Conservation (phyloP, 2,329 filamentous ascomycete species). For the Colletotrichum endophyticum region DNA sequence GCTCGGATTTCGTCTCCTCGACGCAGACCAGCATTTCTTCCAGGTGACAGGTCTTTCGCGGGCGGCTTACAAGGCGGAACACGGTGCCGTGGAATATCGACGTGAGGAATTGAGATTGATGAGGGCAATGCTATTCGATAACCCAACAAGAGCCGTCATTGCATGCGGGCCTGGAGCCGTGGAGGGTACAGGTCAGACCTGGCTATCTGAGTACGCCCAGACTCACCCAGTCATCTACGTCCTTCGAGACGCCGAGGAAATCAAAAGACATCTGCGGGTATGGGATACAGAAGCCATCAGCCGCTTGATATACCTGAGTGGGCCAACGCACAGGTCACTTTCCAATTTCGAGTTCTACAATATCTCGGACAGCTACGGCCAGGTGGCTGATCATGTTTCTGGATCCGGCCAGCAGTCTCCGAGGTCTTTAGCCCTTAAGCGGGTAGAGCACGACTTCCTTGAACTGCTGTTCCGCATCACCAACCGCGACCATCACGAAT, state of each 20-base stretch:
- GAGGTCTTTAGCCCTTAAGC: slow-evolving; percentile 68
- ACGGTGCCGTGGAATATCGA: slow-evolving; percentile 67
- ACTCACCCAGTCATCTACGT: slow-evolving; percentile 75
- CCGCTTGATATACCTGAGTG: slow-evolving; percentile 63
- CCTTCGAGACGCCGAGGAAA: slow-evolving; percentile 66
- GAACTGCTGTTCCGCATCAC: slow-evolving; percentile 66
- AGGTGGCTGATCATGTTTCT: neutral
- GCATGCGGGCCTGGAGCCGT: slow-evolving; percentile 68
- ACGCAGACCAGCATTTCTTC: slow-evolving; percentile 71
- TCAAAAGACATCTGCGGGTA: slow-evolving; percentile 65
- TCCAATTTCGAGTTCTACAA: slow-evolving; percentile 82
- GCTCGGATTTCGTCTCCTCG: slow-evolving; percentile 70
- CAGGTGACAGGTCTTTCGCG: slow-evolving; percentile 66
- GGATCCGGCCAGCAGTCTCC: slow-evolving; percentile 33
- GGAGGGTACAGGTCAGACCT: slow-evolving; percentile 63
- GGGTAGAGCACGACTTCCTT: slow-evolving; percentile 71
- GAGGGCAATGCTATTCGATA: slow-evolving; percentile 60
- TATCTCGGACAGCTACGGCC: slow-evolving; percentile 45
- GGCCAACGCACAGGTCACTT: slow-evolving; percentile 65
- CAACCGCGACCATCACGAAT: slow-evolving; percentile 55
- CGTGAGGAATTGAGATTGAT: slow-evolving; percentile 67
- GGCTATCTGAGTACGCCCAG: slow-evolving; percentile 65
- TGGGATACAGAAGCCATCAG: slow-evolving; percentile 59
- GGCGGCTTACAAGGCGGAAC: slow-evolving; percentile 64
- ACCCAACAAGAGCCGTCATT: slow-evolving; percentile 68